Conservation (phyloP, 805 yeast species). For the Metschnikowia gelsemii region DNA sequence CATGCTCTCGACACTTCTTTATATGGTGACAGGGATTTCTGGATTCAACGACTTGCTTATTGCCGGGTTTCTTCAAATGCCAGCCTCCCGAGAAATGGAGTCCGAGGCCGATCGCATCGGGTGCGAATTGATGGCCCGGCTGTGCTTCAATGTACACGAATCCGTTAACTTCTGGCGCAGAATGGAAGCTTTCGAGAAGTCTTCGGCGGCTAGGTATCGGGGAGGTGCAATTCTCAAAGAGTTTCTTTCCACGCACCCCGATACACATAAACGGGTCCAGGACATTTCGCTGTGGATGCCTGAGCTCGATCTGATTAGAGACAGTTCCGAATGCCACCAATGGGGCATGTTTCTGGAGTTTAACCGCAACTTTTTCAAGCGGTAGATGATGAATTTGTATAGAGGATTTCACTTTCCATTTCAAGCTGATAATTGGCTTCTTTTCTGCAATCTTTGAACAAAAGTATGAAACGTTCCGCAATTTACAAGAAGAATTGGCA, state of each 20-base stretch:
- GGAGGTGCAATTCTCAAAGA: constrained; percentile 44
- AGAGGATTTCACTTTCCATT: too few species aligned
- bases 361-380: constrained; percentile 17
- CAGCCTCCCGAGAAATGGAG: constrained; percentile 92
- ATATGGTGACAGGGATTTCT: constrained; percentile 59
- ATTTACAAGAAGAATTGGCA: too few species aligned
- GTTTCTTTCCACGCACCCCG: constrained; percentile 86
- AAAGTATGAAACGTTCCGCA: too few species aligned
- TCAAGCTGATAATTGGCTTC: too few species aligned
- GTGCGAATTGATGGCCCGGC: constrained; percentile 82
- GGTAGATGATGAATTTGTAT: neutral
- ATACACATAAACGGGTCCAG: constrained; percentile 65
- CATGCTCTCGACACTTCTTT: constrained; percentile 50
- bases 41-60: constrained; percentile 52
- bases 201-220: constrained; percentile 14
- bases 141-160: constrained; percentile 78
- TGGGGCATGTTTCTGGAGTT: constrained; percentile 18
- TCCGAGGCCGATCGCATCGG: constrained; percentile 96
- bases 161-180: constrained; percentile 80
- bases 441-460: too few species aligned
- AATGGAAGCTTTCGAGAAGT: constrained; percentile 52
- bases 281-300: constrained; percentile 72
- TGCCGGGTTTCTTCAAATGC: constrained; percentile 63
- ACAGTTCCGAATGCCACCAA: constrained; percentile 39
- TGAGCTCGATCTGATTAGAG: constrained; percentile 47